phyloP scores from a whole-genome alignment of 1,139 yeast genomes.

The Diutina ranongensis region DNA sequence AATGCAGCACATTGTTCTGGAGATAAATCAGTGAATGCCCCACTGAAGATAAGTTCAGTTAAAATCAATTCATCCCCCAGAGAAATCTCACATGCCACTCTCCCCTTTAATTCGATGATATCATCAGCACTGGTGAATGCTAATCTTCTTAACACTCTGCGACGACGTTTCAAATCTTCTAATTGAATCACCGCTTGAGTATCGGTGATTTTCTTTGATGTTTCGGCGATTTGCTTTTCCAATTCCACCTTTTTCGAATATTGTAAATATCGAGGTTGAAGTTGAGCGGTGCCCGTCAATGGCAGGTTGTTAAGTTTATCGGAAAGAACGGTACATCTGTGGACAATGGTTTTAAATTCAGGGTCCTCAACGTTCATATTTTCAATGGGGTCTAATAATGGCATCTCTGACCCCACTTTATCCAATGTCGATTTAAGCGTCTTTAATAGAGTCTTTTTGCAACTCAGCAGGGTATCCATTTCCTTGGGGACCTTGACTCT shows the following conservation, averaged over 20 bases:
- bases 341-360: constrained; percentile 57
- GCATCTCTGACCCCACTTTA: constrained; percentile 72
- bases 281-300: constrained; percentile 51
- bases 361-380: constrained; percentile 85
- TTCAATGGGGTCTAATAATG: constrained; percentile 77
- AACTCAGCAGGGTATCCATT: constrained; percentile 50
- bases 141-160: constrained; percentile 70
- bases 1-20: constrained; percentile 91
- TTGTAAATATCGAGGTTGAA: constrained; percentile 48
- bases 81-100: constrained; percentile 94
- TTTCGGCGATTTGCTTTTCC: constrained; percentile 45
- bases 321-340: constrained; percentile 75
- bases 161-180: constrained; percentile 87
- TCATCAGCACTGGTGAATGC: constrained; percentile 80
- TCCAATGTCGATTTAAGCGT: constrained; percentile 70
- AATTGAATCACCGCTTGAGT: constrained; percentile 89
- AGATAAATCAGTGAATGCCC: constrained; percentile 77
- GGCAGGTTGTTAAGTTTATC: constrained; percentile 62
- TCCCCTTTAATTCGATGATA: constrained; percentile 88
- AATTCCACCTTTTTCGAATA: constrained; percentile 56
- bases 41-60: constrained; percentile 82
- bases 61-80: constrained; percentile 86
- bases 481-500: constrained; percentile 78
- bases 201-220: constrained; percentile 58
- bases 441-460: constrained; percentile 64